Percentiles rank a stretch among this genome's conserved stretches.
phyloP scores from a whole-genome alignment of 148 eudicot species.

The Vaccinium macrocarpon region DNA sequence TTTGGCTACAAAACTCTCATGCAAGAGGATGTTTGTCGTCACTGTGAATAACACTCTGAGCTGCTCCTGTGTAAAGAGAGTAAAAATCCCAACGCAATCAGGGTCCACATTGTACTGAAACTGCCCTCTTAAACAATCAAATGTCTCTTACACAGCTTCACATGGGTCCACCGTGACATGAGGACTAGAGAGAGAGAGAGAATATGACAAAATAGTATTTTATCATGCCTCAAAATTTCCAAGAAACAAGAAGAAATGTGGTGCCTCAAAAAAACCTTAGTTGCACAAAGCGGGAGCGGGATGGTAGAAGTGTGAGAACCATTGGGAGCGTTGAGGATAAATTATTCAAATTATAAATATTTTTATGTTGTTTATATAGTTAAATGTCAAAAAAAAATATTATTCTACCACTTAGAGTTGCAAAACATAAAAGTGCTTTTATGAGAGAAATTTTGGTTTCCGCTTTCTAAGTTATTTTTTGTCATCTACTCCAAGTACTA shows the following conservation, averaged over 20 bases:
- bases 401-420: too few relatives aligned
- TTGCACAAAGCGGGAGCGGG: too few relatives aligned
- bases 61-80: slow-evolving; percentile 87
- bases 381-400: too few relatives aligned
- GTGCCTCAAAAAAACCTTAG: not conserved
- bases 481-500: too few relatives aligned
- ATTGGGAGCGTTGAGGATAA: too few relatives aligned
- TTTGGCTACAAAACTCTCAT: slow-evolving; percentile 86
- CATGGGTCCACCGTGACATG: not conserved
- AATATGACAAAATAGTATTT: not conserved
- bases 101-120: not conserved
- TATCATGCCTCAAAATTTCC: not conserved
- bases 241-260: not conserved
- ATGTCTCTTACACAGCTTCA: slow-evolving; percentile 2
- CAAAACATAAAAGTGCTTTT: too few relatives aligned
- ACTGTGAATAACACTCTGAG: slow-evolving; percentile 87
- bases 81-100: slow-evolving; percentile 59
- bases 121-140: not conserved
- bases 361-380: too few relatives aligned
- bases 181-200: not conserved
- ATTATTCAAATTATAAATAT: too few relatives aligned
- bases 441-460: too few relatives aligned
- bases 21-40: slow-evolving; percentile 96
- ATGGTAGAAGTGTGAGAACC: too few relatives aligned
- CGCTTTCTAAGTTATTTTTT: too few relatives aligned